Conservation (phyloP, 108 stramenopile species). For the Cylindrotheca fusiformis region DNA sequence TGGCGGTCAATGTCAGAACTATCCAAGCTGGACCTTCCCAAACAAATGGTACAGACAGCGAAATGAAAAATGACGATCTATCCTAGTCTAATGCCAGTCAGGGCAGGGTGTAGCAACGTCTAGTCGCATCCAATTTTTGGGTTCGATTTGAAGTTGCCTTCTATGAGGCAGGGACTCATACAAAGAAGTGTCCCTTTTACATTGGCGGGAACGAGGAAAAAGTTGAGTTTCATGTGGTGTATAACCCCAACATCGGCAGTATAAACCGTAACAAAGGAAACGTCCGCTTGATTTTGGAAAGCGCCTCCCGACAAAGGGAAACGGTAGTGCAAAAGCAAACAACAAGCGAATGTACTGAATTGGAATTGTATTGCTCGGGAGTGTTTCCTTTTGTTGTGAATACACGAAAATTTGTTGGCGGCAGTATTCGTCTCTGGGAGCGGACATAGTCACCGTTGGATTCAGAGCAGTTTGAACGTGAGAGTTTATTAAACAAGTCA, state of each 20-base stretch:
- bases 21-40: conserved; percentile 41
- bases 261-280: background rate
- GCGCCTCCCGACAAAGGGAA: conserved; percentile 10
- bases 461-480: background rate
- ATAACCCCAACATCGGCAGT: background rate
- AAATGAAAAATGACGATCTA: background rate
- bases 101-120: no score
- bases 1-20: conserved; percentile 68
- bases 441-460: conserved; percentile 20
- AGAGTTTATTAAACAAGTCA: no score
- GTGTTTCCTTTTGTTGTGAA: conserved; percentile 20
- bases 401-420: conserved; percentile 21
- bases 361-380: conserved; percentile 25
- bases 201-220: conserved; percentile 31
- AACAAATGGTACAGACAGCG: background rate
- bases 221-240: background rate
- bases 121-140: no score
- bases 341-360: conserved; percentile 12
- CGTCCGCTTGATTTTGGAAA: background rate
- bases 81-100: no score
- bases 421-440: conserved; percentile 17
- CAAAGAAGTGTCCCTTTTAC: conserved; percentile 12
- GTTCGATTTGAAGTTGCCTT: no score
- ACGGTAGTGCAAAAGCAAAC: conserved; percentile 22
- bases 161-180: conserved; percentile 28